Evolutionary conservation across 1,139 yeast species (phyloP).

Genomic region (Casaregolazyma suthepensis): DNA sequence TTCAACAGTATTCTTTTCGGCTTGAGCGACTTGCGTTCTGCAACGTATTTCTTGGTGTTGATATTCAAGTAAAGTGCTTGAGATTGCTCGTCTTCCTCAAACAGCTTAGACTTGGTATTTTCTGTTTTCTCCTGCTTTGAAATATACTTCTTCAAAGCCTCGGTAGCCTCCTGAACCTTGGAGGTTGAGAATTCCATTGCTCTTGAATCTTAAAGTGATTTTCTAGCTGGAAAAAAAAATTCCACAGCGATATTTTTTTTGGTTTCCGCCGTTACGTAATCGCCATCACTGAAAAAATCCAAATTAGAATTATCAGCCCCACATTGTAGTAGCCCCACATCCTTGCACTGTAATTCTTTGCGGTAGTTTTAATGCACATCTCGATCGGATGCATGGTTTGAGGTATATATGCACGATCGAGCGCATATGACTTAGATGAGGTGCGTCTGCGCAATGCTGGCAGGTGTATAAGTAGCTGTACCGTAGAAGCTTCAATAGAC

Average conservation of each 20-base stretch:
- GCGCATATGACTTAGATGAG: too few relatives aligned
- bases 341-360: too few relatives aligned
- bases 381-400: too few relatives aligned
- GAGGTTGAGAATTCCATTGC: conserved; percentile 14
- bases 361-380: not conserved
- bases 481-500: too few relatives aligned
- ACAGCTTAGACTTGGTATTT: conserved; percentile 40
- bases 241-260: not conserved
- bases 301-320: too few relatives aligned
- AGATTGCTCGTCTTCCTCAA: conserved; percentile 44
- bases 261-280: not conserved
- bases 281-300: not conserved
- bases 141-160: conserved; percentile 33
- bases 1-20: conserved; percentile 57
- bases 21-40: conserved; percentile 61
- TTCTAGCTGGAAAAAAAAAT: conserved; percentile 2
- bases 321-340: too few relatives aligned
- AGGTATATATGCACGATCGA: too few relatives aligned
- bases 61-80: conserved; percentile 47
- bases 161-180: conserved; percentile 30
- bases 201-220: not conserved
- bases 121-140: conserved; percentile 15
- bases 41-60: conserved; percentile 56
- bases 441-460: too few relatives aligned
- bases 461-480: too few relatives aligned